phyloP scores from a whole-genome alignment of 805 yeast genomes.

The Lipomyces kockii region DNA sequence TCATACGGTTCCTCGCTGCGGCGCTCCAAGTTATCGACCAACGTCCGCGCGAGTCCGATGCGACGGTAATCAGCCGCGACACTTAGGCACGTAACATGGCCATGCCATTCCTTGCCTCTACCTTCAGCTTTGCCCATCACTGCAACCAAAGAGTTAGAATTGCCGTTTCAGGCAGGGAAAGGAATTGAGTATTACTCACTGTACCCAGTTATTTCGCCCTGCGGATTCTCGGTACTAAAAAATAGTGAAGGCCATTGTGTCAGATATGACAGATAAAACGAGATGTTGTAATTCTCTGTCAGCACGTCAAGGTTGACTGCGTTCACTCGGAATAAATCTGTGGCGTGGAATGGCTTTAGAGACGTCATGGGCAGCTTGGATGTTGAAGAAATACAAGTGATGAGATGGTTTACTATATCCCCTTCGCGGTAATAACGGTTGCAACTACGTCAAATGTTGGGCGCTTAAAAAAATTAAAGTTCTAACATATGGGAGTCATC shows the following conservation, averaged over 20 bases:
- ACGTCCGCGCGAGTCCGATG: constrained; percentile 78
- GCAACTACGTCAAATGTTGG: not conserved
- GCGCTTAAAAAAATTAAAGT: not conserved
- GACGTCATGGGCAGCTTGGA: constrained; percentile 67
- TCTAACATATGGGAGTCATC: not conserved
- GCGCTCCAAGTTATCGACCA: constrained; percentile 74
- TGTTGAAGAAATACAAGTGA: not conserved
- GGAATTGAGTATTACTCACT: constrained; percentile 26
- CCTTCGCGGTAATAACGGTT: not conserved
- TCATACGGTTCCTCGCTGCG: constrained; percentile 73
- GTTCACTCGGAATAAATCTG: constrained; percentile 75
- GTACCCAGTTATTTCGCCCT: constrained; percentile 51
- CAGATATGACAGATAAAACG: constrained; percentile 82
- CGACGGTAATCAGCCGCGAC: constrained; percentile 81
- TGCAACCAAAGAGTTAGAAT: constrained; percentile 52
- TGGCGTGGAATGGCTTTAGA: constrained; percentile 81
- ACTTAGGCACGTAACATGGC: constrained; percentile 96
- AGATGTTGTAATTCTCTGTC: constrained; percentile 87
- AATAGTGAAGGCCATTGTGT: constrained; percentile 86
- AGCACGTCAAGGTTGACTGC: constrained; percentile 82
- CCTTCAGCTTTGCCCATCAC: constrained; percentile 98
- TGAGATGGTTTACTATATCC: not conserved
- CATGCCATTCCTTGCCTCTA: constrained; percentile 81
- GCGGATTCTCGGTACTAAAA: constrained; percentile 63
- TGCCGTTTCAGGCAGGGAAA: not conserved